Conservation (phyloP, 2,329 filamentous ascomycete species). For the Cercospora sesami region DNA sequence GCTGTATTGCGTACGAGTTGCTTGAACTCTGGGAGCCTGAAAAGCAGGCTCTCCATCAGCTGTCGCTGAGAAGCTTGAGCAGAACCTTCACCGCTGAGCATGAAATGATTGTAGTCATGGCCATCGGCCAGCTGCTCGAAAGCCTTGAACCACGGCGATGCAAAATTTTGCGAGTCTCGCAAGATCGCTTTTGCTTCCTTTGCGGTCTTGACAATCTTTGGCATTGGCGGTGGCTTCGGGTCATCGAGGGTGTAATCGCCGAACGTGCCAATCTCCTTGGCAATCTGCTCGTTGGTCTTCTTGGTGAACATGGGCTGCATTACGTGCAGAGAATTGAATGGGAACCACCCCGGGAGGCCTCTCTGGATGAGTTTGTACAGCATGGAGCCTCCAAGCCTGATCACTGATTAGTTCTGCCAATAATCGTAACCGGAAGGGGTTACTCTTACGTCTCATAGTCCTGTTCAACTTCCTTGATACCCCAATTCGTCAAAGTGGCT, state of each 20-base stretch:
- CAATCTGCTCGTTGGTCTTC: background rate
- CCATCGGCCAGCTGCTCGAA: background rate
- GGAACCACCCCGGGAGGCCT: background rate
- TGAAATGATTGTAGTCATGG: background rate
- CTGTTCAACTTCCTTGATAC: background rate
- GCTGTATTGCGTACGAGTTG: background rate
- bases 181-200: background rate
- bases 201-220: background rate
- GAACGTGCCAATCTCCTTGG: background rate
- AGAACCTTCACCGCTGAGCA: background rate
- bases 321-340: background rate
- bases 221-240: background rate
- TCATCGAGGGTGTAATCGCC: background rate
- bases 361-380: background rate
- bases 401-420: background rate
- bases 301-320: background rate
- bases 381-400: background rate
- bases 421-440: too few relatives aligned
- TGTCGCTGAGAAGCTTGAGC: background rate
- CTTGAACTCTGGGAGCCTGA: background rate
- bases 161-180: background rate
- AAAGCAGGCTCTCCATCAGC: background rate
- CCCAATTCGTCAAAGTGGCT: conserved; percentile 13
- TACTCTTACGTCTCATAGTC: background rate
- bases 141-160: conserved; percentile 1